Base-by-base conservation (phyloP, 2,329 filamentous ascomycete genomes). In the Exophiala xenobiotica region DNA sequence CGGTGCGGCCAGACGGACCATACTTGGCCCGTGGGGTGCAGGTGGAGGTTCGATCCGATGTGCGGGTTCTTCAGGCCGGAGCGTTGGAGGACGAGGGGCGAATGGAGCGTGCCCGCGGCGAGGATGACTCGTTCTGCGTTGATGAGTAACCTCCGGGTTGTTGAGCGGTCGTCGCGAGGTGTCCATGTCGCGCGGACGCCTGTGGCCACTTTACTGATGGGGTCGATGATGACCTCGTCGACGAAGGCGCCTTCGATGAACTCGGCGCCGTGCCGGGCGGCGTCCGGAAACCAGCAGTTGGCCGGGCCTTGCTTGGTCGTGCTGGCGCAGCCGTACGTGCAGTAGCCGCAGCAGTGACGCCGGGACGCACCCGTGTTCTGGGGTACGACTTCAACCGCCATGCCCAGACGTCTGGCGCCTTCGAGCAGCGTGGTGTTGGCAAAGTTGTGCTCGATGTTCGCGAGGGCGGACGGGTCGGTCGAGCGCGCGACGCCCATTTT, bases 221-320 rank as follows among this genome's bases (percentile, higher is more conserved):
- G 20, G 3, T 63, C 60, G 65, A 95, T 95, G 0, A 87, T 59
- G 12, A 96, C 75, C 53, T 79, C 78, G 9, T 88, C 80, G 0
- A 84, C 87, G 16, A 83, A 70, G 63, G 93, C 89, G 0, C 90
- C 90, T 73, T 96, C 90, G 51, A 95, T 80, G 65, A 96, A 96
- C 57, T 79, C 75, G 1, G 90, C 88, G 0, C 90, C 90, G 0
- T 87, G 83, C 46, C 78, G 78, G 1, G 85, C 86, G 2, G 92
- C 90, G 61, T 90, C 88, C 0, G 88, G 88, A 11, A 96, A 74
- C 76, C 83, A 96, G 5, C 82, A 82, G 19, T 88, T 82, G 0
- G 81, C 79, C 0, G 91, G 87, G 0, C 91, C 90, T 67, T 87
- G 84, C 72, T 96, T 96, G 57, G 84, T 82, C 40, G 79, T 82